Evolutionary conservation across 2,329 filamentous ascomycete genomes (phyloP), one percentile per base, ranked within the genome.

Genomic region (Aspergillus proliferans): DNA sequence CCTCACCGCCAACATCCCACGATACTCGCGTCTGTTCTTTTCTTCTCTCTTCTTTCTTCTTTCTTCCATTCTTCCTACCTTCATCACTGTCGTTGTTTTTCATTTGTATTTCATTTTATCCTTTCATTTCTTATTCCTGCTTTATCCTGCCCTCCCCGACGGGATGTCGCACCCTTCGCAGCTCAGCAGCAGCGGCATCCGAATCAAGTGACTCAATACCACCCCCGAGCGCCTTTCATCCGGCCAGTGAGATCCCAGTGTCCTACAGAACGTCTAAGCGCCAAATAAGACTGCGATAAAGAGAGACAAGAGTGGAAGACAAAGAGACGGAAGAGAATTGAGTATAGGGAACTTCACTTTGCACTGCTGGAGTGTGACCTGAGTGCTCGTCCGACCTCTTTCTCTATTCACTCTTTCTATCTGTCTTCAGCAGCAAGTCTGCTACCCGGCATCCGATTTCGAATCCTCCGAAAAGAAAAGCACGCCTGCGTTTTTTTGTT

Each of bases 81-180:
- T 52, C 45, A 22, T 21, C 15, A 19, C 5, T 46, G 36, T 42
- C 38, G 28, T 50, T 40, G 43, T 46, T 12, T 18, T 45, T 36
- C 40, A 30, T 22, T 45, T 38, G 47, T 51, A 45, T 53, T 52
- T 52, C 26, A 10, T 28, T 10, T 50, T 39, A 43, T 47, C n/a
- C 46, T 19, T 48, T 47, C 33, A 36, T 21, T 48, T 42, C 18
- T 38, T 14, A 30, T 21, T 15, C 28, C 26, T 38, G 33, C 34
- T 36, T 42, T 26, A n/a, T 18, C 42, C 39, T 26, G 10, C 12
- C 34, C 42, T 26, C 39, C 40, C 41, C 51, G 48, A 55, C 57
- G 61, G 56, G 53, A 63, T 63, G 61, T 58, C 53, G 58, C 57
- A 59, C 59, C 52, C 51, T 49, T 50, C 51, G 50, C 38, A 19